Evolutionary conservation across 257 asterid genomes (phyloP), one percentile per base, ranked within the genome.

Genomic region (Paraleonurus japonicus): DNA sequence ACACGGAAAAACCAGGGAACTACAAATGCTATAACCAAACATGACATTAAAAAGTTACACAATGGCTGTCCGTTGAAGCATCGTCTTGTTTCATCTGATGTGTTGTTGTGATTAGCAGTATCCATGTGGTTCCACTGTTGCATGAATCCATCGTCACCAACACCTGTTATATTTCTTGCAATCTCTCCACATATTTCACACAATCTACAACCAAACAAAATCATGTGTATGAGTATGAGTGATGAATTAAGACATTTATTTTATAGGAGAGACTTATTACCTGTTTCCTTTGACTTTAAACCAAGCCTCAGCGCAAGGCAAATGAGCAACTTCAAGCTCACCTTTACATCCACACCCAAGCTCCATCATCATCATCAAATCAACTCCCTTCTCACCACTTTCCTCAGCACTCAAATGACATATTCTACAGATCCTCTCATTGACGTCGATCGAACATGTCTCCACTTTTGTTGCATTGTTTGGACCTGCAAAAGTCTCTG

Each of bases 331-430:
- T 13, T 86, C 90, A 70, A 92, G 90, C 75, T 92, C 96, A 15
- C 96, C 96, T 73, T 82, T 89, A 78, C 98, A 89, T 2, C 87
- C 92, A 69, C 98, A 92, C 13, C 96, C 96, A 76, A 92, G 85
- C 83, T 84, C 90, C 61, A 35, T 35, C 2, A 82, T 79, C 61
- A 35, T 35, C 2, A 82, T 79, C 82, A 92, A 67, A 67, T 84
- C 91, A 13, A 13, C 70, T 24, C n/a, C 17, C 27, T 35, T 65
- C 17, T 76, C 66, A 3, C 80, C 87, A 62, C 64, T 74, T 65
- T 89, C 96, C 76, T 78, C 81, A 5, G 79, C 81, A 77, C 64
- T 90, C 88, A 88, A 75, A 78, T 90, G 98, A 67, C 98, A 93
- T 70, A 93, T 83, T 61, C 95, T 80, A 43, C 97, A 89, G 6